Evolutionary conservation across 257 asterid genomes (phyloP), one percentile per base, ranked within the genome.

Genomic region (Paulownia fortunei): DNA sequence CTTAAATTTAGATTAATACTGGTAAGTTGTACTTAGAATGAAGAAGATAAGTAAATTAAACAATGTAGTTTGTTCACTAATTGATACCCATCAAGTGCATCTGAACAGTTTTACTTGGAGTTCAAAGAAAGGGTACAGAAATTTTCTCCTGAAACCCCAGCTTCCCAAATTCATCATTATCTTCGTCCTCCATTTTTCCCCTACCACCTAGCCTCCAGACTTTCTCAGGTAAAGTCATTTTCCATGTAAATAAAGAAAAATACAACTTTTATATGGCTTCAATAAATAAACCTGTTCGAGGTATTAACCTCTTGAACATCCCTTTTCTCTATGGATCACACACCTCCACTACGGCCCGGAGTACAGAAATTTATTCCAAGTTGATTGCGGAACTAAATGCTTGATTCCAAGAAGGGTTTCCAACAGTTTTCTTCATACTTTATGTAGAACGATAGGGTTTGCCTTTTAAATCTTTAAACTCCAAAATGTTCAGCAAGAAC

Each of bases 401-500:
- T 70, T 19, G 34, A 61, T 74, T 69, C 73, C 67, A 44, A 36
- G 16, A 78, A 77, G 78, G 70, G 44, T 63, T 69, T 68, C 60
- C 55, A 18, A 64, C 23, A 49, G 15, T 54, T 66, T 34, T 71
- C 24, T 2, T 41, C 47, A 12, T 24, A 6, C 46, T 63, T 19
- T 15, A n/a, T 21, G 54, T 39, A 37, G 13, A 69, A 61, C 24
- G 66, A 4, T 84, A 78, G 85, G 83, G 79, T 77, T 62, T 73
- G 4, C 42, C 30, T 19, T 41, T 51, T 16, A 49, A 49, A 24
- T 69, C 58, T n/a, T 56, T 3, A n/a, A 34, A 39, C 3, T 54
- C 21, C 77, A 36, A 56, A 47, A 92, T 91, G 97, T 78, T 80
- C 67, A 77, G 64, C 79, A 82, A 77, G 78, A 89, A 85, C 86